Conservation (phyloP, 179 eudicot genomes). For the Sideroxylon spinosum region DNA sequence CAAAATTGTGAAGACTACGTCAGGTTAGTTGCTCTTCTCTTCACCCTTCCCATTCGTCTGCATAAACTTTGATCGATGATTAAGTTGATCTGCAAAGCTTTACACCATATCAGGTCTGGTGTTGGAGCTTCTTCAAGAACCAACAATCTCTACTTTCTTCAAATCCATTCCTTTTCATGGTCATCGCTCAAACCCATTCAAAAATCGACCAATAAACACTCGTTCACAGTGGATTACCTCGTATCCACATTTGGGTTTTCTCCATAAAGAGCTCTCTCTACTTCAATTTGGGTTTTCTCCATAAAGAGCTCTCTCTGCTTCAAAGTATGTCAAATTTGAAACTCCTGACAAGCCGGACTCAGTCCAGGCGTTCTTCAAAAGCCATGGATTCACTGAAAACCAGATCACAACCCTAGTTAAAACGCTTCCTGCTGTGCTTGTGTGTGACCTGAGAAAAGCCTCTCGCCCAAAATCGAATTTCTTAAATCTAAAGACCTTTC, state of each 20-base stretch:
- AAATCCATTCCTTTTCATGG: not conserved
- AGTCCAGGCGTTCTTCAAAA: conserved; percentile 20
- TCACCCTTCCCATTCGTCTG: too few relatives aligned
- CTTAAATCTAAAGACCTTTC: conserved; percentile 23
- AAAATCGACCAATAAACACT: not conserved
- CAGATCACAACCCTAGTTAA: conserved; percentile 18
- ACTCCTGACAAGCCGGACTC: conserved; percentile 20
- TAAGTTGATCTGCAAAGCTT: too few relatives aligned
- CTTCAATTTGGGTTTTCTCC: conserved; percentile 15
- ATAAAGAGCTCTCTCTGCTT: conserved; percentile 24
- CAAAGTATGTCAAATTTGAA: conserved; percentile 17
- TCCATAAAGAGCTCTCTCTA: too few relatives aligned
- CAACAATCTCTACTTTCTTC: not conserved
- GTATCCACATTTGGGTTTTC: conserved; percentile 31
- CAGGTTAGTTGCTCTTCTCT: too few relatives aligned
- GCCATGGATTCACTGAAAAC: conserved; percentile 25
- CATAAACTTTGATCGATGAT: too few relatives aligned
- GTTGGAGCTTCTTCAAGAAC: too few relatives aligned
- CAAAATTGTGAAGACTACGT: too few relatives aligned
- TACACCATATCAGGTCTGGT: too few relatives aligned
- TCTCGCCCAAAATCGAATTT: conserved; percentile 35
- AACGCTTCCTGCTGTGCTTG: conserved; percentile 12
- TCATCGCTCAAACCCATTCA: not conserved
- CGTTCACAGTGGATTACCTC: conserved; percentile 25
- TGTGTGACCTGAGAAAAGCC: conserved; percentile 17